phyloP scores from a whole-genome alignment of 2,329 filamentous ascomycete species.

The Fusarium austroafricanum region DNA sequence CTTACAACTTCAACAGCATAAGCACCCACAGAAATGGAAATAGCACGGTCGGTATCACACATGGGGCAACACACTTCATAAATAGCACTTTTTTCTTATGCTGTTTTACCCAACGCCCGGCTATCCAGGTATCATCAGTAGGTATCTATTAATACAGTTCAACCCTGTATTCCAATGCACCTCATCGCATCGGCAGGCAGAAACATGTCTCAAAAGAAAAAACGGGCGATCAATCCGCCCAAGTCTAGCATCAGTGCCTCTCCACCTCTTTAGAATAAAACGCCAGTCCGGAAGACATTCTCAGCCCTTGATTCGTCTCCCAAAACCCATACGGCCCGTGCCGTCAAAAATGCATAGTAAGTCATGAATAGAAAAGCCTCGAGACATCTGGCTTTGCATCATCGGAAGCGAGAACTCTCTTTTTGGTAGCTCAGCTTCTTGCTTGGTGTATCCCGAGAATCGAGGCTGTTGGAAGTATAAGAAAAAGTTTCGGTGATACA shows the following conservation, averaged over 20 bases:
- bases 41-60: not conserved
- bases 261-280: conserved; percentile 31
- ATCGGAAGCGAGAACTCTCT: not conserved
- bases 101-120: conserved; percentile 27
- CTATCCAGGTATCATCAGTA: conserved; percentile 36
- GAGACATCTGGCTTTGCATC: conserved; percentile 15
- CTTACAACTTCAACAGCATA: not conserved
- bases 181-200: not conserved
- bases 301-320: conserved; percentile 69
- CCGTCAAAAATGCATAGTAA: conserved; percentile 45
- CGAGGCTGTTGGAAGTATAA: conserved; percentile 17
- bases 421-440: not conserved
- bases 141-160: conserved; percentile 38
- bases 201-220: not conserved
- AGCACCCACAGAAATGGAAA: not conserved
- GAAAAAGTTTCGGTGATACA: conserved; percentile 10
- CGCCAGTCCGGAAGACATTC: conserved; percentile 56
- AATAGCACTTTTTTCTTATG: conserved; percentile 14
- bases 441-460: not conserved
- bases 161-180: conserved; percentile 26
- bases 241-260: conserved; percentile 11
- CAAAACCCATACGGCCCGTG: conserved; percentile 42
- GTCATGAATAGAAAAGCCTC: conserved; percentile 30
- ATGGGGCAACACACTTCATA: no score
- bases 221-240: not conserved